Base-by-base conservation (phyloP, 768 basidiomycete genomes). In the Xerocomus potaroensis region DNA sequence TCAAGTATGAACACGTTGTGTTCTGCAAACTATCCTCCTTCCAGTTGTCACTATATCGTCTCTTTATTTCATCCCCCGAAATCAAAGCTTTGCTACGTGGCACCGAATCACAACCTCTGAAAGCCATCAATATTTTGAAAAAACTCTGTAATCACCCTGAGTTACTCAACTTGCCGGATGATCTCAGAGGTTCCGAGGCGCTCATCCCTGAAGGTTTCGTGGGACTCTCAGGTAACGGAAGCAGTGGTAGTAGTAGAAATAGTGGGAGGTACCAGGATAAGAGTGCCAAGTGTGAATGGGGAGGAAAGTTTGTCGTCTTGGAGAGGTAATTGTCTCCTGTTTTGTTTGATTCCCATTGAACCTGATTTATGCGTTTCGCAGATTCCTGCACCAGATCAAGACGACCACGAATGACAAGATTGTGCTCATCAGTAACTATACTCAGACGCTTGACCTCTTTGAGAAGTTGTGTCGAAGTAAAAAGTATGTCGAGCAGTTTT, bases 1-100 rank as follows among this genome's bases (percentile, higher is more conserved):
- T 99, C 69, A 99, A 99, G 66, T 98, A 98, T 69, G 96, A 98
- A 64, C 92, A 97, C 49, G 88, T 97, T 50, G 93, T 97, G 0
- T 97, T 96, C 68, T 97, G 93, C 63, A 76, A 80, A 33, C 77
- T 89, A 4, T 91, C 90, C 2, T 74, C 84, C 14, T 83, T 96
- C 56, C 93, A 97, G 57, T 69, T 90, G 12, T 72, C 87, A 7
- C 72, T 97, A 3, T 97, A 97, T 62, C 83, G 83, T 39, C 75
- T 90, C 24, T 97, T 97, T 61, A 94, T 95, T 51, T 84, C 83
- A 3, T 95, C 92, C 2, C 91, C 91, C 7, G 91, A 91, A 60
- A 95, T 95, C 57, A 89, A 90, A 60, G 87, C 89, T 12, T 71
- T 96, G 1, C 77, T 97, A 3, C 84, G 91, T 10, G 93, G 93